Evolutionary conservation across 352 stramenopile genomes (phyloP).

Genomic region (Pythium chondricola): DNA sequence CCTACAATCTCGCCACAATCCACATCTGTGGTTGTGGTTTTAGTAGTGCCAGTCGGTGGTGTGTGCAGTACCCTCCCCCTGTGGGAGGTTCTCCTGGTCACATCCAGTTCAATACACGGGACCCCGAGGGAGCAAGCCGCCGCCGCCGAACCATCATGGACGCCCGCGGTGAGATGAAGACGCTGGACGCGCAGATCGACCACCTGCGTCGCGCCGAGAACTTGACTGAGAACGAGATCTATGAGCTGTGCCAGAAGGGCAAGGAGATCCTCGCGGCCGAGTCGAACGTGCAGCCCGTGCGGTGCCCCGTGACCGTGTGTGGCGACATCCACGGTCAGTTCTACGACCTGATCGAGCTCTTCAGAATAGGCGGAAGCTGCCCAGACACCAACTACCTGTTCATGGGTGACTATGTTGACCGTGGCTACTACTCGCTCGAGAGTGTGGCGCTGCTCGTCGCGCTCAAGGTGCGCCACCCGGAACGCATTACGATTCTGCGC

Average conservation of each 20-base stretch:
- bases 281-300: slow-evolving; percentile 83
- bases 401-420: slow-evolving; percentile 89
- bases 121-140: neutral
- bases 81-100: neutral
- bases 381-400: slow-evolving; percentile 90
- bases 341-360: slow-evolving; percentile 86
- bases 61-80: slow-evolving; percentile 4
- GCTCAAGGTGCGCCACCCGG: slow-evolving; percentile 80
- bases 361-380: slow-evolving; percentile 82
- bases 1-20: too few relatives aligned
- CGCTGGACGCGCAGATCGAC: slow-evolving; percentile 82
- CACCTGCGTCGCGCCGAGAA: slow-evolving; percentile 82
- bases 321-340: slow-evolving; percentile 89
- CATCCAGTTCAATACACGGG: neutral
- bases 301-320: slow-evolving; percentile 82
- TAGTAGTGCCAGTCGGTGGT: slow-evolving; percentile 4
- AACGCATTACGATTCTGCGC: slow-evolving; percentile 79
- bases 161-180: slow-evolving; percentile 79
- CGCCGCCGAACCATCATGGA: slow-evolving; percentile 33
- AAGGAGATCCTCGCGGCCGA: slow-evolving; percentile 85
- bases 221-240: slow-evolving; percentile 86
- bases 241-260: slow-evolving; percentile 83
- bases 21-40: neutral
- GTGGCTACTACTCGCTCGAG: slow-evolving; percentile 85
- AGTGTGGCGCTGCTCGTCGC: slow-evolving; percentile 77